Evolutionary conservation across 345 rosid species (phyloP), one percentile per base, ranked within the genome.

Genomic region (Salix purpurea): DNA sequence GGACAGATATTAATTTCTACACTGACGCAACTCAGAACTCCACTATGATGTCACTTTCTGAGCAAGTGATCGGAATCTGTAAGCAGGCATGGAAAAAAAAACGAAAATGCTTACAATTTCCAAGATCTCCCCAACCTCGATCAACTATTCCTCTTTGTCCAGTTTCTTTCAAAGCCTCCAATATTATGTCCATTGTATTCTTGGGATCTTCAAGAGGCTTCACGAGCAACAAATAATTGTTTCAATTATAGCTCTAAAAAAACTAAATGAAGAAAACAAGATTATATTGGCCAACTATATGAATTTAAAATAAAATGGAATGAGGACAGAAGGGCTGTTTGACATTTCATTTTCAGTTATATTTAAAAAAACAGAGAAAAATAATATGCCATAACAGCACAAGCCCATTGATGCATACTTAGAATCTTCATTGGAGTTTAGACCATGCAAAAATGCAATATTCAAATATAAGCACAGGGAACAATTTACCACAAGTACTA

Each of bases 51-150:
- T n/a, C 14, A 58, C 15, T 58, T 23, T 9, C 24, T 58, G 28
- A n/a, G n/a, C 10, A n/a, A 8, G 26, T 56, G 61, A 56, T n/a
- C 26, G 11, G 11, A 19, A 64, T 23, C 21, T 36, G 37, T 24
- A 69, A 75, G 26, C 23, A 66, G 5, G 44, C 64, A 46, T 10
- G 14, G 21, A 36, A n/a, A 69, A 36, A 71, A 68, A 74, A 73
- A 74, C 61, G 36, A 74, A 82, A 71, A 65, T 70, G 81, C 97
- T 87, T 79, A 96, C 99, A 26, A 46, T 83, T 90, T 77, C 99
- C 99, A 28, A 96, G 91, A 84, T 86, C 94, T 73, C 95, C 98
- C 99, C 99, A 96, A 56, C 99, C 99, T 79, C 91, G 89, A 84
- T 86, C 97, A 77, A 96, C 84, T 80, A 96, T 90, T 80, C 98